Conservation (phyloP, 805 yeast genomes). For the Nakazawaea laoshanensis region DNA sequence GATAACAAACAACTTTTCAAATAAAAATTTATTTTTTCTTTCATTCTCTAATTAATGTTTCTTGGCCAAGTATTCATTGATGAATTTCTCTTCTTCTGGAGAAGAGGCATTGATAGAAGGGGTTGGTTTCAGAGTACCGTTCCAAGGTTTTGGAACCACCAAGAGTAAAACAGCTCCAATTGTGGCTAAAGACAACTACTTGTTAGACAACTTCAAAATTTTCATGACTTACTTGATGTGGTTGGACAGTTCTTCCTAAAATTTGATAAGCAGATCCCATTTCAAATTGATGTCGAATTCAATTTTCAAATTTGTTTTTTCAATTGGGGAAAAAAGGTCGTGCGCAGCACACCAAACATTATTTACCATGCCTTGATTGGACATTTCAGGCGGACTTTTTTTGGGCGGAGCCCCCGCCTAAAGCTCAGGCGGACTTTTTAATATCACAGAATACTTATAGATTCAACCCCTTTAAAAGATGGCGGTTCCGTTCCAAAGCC, state of each 20-base stretch:
- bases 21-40: slow-evolving; percentile 13
- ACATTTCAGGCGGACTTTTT: too few relatives aligned
- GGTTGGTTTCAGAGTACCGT: slow-evolving; percentile 43
- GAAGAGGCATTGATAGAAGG: slow-evolving; percentile 71
- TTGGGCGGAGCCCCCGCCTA: too few relatives aligned
- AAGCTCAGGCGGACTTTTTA: too few relatives aligned
- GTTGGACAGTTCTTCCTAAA: slow-evolving; percentile 75
- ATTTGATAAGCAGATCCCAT: slow-evolving; percentile 86
- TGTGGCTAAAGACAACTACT: slow-evolving; percentile 70
- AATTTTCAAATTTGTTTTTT: too few relatives aligned
- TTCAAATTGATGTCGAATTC: too few relatives aligned
- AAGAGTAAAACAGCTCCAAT: slow-evolving; percentile 58
- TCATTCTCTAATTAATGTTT: slow-evolving; percentile 15
- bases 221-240: slow-evolving; percentile 55
- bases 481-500: slow-evolving; percentile 9
- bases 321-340: too few relatives aligned
- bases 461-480: slow-evolving; percentile 2
- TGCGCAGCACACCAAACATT: too few relatives aligned
- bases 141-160: slow-evolving; percentile 71
- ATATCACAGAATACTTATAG: too few relatives aligned
- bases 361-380: too few relatives aligned
- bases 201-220: neutral
- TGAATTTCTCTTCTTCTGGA: slow-evolving; percentile 86
- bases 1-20: slow-evolving; percentile 73
- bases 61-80: slow-evolving; percentile 54